A percentile compares a stretch with the other conserved stretches of the same genome.
These are phyloP conservation scores for Hemileccinum rubropunctum DNA, from an alignment of 768 basidiomycete species.

Conservation along the genomic window DNA sequence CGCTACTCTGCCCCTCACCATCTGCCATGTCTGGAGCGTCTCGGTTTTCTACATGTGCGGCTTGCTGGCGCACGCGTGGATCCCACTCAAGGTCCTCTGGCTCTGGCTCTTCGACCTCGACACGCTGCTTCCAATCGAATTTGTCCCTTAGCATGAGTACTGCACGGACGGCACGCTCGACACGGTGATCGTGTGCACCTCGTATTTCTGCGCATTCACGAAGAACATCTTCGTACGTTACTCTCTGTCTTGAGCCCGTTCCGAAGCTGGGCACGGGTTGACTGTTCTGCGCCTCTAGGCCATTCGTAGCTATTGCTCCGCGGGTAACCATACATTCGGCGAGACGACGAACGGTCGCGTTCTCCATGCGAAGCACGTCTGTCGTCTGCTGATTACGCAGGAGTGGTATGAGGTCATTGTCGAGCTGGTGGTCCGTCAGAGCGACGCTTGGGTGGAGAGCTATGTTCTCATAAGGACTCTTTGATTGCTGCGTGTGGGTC, in stretches of 20 bases:
- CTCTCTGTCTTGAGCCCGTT: conserved; percentile 24
- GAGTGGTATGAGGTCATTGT: conserved; percentile 69
- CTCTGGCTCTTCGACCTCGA: conserved; percentile 75
- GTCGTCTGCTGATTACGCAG: conserved; percentile 79
- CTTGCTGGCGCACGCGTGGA: conserved; percentile 39
- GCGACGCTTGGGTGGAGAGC: conserved; percentile 60
- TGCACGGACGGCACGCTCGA: conserved; percentile 75
- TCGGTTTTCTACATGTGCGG: conserved; percentile 5
- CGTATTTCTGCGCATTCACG: conserved; percentile 65
- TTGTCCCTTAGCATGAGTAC: conserved; percentile 75
- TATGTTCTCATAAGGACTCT: conserved; percentile 56
- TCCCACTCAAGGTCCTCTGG: conserved; percentile 78
- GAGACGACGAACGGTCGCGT: conserved; percentile 66
- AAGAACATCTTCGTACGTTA: conserved; percentile 56
- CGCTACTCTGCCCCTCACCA: conserved; percentile 34
- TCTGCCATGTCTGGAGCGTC: conserved; percentile 21
- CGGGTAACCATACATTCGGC: conserved; percentile 63
- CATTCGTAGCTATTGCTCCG: conserved; percentile 43
- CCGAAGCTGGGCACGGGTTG: conserved; percentile 20
- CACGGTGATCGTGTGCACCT: conserved; percentile 68
- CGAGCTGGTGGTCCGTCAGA: conserved; percentile 65
- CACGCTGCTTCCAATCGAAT: conserved; percentile 81
- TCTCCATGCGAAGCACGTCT: conserved; percentile 70
- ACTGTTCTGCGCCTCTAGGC: conserved; percentile 40
- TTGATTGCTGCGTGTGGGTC: conserved; percentile 8